These are phyloP conservation scores for Stylosanthes scabra DNA, from an alignment of 331 rosid genomes.

Conservation along the genomic window DNA sequence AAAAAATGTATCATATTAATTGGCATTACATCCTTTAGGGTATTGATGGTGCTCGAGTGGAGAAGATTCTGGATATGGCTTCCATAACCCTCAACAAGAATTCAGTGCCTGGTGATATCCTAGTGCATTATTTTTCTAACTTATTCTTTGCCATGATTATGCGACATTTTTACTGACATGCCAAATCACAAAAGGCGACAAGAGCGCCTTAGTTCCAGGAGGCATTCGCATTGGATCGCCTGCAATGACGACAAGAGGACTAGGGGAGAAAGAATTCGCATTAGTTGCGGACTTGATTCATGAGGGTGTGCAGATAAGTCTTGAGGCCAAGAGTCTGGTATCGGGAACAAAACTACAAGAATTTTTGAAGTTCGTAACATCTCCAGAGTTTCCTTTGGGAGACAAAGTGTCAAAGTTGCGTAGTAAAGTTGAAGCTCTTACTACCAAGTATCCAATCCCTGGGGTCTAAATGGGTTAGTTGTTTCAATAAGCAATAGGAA, in stretches of 20 bases:
- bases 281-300: conserved; percentile 82
- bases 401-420: conserved; percentile 65
- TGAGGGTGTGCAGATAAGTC: conserved; percentile 79
- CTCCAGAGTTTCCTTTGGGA: conserved; percentile 68
- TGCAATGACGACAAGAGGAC: conserved; percentile 97
- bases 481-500: conserved; percentile 7
- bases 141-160: conserved; percentile 17
- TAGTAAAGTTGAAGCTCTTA: conserved; percentile 75
- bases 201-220: conserved; percentile 89
- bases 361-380: conserved; percentile 63
- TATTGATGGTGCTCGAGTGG: conserved; percentile 89
- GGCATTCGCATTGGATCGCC: conserved; percentile 99
- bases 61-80: conserved; percentile 95
- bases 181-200: conserved; percentile 64
- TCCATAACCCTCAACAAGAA: conserved; percentile 93
- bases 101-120: conserved; percentile 81
- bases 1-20: conserved; percentile 28
- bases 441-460: conserved; percentile 79
- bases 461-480: conserved; percentile 57
- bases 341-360: conserved; percentile 87
- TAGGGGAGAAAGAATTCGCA: conserved; percentile 70
- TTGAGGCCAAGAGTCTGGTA: conserved; percentile 68
- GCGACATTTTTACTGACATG: conserved; percentile 28
- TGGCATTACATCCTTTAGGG: conserved; percentile 56
- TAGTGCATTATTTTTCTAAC: conserved; percentile 13